These are phyloP conservation scores for Triangularia verruculosa DNA, from an alignment of 2,329 filamentous ascomycete genomes.

Conservation along the genomic window DNA sequence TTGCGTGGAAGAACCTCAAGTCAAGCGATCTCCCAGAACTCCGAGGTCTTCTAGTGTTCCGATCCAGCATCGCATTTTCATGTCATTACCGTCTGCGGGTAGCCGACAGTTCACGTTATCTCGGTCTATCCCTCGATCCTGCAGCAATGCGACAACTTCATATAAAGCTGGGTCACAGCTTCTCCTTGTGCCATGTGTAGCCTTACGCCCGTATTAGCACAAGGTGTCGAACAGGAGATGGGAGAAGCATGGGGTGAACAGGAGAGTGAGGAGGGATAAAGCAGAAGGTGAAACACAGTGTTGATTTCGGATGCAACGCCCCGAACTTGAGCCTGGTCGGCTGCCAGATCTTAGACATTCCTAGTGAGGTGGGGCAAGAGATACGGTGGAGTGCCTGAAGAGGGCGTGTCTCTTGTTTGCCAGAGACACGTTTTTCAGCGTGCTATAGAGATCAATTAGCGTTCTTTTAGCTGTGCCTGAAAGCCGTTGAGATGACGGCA, in stretches of 20 bases:
- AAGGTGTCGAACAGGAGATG: not conserved
- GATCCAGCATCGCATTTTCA: not conserved
- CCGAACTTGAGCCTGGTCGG: constrained; percentile 7
- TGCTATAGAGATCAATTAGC: no score
- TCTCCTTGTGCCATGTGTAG: constrained; percentile 18
- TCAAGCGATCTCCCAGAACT: not conserved
- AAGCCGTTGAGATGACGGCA: constrained; percentile 2
- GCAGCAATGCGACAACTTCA: constrained; percentile 27
- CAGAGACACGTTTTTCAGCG: not conserved
- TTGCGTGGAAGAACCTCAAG: not conserved
- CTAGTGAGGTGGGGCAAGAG: not conserved
- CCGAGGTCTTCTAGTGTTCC: not conserved
- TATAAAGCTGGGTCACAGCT: constrained; percentile 6
- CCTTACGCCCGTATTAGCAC: constrained; percentile 28
- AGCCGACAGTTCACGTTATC: constrained; percentile 28
- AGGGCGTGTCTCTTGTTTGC: not conserved
- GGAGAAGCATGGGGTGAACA: not conserved
- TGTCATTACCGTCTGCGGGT: constrained; percentile 17
- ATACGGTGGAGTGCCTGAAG: not conserved
- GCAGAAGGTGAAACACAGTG: constrained; percentile 13
- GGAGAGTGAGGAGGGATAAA: no score
- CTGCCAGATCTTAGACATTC: constrained; percentile 30
- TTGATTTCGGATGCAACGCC: constrained; percentile 8
- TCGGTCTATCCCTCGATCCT: constrained; percentile 27
- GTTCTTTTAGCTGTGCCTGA: no score